These are phyloP conservation scores for Chlamydomonas incerta DNA, from an alignment of 139 green algal species.

Conservation along the genomic window DNA sequence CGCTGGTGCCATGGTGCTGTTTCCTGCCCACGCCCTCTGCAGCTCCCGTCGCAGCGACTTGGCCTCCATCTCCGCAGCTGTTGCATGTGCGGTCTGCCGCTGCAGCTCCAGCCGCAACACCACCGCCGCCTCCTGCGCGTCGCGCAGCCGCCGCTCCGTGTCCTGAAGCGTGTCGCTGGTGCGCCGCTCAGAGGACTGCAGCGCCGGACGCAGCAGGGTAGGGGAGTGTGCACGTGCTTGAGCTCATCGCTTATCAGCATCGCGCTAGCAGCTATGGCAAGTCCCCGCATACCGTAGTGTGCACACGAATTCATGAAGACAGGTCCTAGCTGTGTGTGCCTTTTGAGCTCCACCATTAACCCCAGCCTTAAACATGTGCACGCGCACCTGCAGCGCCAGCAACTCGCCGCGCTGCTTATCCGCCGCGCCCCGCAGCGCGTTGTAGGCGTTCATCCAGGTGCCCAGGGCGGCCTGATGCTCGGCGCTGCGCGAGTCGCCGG, in stretches of 20 bases:
- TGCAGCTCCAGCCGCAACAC: background rate
- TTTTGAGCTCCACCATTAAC: no score
- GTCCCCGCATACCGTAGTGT: no score
- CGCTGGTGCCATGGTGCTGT: no score
- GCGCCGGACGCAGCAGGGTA: no score
- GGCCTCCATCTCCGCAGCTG: background rate
- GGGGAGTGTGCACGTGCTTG: no score
- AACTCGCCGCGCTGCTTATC: background rate
- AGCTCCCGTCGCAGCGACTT: background rate
- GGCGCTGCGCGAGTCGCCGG: background rate
- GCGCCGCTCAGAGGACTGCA: background rate
- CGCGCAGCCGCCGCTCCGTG: background rate
- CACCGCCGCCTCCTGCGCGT: background rate
- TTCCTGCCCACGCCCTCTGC: background rate
- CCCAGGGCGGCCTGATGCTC: background rate
- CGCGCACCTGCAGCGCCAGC: background rate
- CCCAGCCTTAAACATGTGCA: no score
- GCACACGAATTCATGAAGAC: no score
- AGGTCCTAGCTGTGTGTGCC: no score
- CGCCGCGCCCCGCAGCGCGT: background rate
- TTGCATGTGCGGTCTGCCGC: background rate
- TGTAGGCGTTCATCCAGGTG: background rate
- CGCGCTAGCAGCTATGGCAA: no score
- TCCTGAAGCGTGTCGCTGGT: background rate
- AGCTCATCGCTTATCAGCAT: no score